Base-by-base conservation (phyloP, 495 filamentous ascomycete species). In the Hypomontagnella monticulosa region DNA sequence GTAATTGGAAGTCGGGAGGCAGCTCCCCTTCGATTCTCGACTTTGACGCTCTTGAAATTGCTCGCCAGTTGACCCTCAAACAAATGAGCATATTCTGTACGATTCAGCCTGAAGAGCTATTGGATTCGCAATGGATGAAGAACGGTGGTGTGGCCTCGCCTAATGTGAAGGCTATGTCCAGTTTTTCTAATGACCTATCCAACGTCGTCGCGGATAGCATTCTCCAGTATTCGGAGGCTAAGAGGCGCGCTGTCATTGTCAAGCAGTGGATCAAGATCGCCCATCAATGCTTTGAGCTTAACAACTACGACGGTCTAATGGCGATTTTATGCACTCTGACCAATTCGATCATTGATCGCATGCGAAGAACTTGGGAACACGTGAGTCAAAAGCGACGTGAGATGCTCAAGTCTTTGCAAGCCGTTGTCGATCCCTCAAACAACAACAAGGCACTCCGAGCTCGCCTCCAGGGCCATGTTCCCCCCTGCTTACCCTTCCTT, bases 251-350 rank as follows among this genome's bases (percentile, higher is more conserved):
- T 2, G 73, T 82, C 1, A 88, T 93, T 43, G 95, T 99, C 80
- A 98, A 99, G 80, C 93, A 97, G 68, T 99, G 96, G 96, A 91
- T 97, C 54, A 99, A 99, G 81, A 91, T 98, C 62, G 91, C 92
- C 1, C 87, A 89, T 71, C 90, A 89, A 62, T 97, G 93, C 69
- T 80, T 96, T 9, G 88, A 92, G 61, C 82, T 99, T 6, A 91
- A 93, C 76, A 99, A 99, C 78, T 99, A 98, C 73, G 93, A 98
- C 71, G 91, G 92, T 0, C 81, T 98, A 38, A 97, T 97, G 92
- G 93, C 94, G 10, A 97, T 99, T 71, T 91, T 96, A 71, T 97
- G 93, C 80, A 92, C 91, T 0, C 75, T 99, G 44, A 93, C 95
- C 74, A 91, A 91, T 46, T 97, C 93, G 0, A 91, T 93, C 75